These are phyloP conservation scores for Sphagnurus paluster DNA, from an alignment of 1,284 basidiomycete genomes.

Conservation along the genomic window DNA sequence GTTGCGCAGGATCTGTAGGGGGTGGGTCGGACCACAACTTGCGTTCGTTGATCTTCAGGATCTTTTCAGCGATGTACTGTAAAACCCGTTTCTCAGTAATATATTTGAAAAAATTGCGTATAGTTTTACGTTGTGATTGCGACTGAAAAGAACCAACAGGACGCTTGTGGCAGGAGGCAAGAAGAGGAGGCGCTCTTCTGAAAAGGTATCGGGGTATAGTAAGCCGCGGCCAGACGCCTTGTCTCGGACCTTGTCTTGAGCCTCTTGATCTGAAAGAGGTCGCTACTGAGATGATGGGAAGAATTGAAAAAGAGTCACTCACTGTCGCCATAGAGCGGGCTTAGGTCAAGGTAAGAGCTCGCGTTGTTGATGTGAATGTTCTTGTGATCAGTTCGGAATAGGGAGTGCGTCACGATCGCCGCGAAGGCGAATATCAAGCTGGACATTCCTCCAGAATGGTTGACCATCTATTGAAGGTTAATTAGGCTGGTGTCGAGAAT, in stretches of 20 bases:
- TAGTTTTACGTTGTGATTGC: constrained; percentile 48
- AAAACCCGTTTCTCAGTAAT: background rate
- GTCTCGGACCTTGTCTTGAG: constrained; percentile 41
- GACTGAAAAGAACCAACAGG: constrained; percentile 49
- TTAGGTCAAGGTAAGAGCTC: constrained; percentile 59
- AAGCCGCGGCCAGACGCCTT: constrained; percentile 42
- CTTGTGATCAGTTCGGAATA: constrained; percentile 40
- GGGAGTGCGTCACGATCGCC: constrained; percentile 45
- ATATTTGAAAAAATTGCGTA: background rate
- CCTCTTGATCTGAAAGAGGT: constrained; percentile 30
- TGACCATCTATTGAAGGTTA: constrained; percentile 20
- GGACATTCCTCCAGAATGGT: constrained; percentile 49
- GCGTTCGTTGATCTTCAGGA: constrained; percentile 54
- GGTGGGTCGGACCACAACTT: constrained; percentile 38
- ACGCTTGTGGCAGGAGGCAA: constrained; percentile 51
- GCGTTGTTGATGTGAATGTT: constrained; percentile 52
- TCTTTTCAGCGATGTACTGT: constrained; percentile 50
- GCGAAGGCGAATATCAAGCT: constrained; percentile 50
- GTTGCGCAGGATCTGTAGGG: constrained; percentile 29
- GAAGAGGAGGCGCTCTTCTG: constrained; percentile 50
- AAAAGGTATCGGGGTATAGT: constrained; percentile 43
- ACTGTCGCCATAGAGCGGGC: constrained; percentile 44
- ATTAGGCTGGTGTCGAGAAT: background rate
- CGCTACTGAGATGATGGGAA: background rate
- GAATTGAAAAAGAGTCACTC: constrained; percentile 10